Percentiles rank a stretch among this genome's conserved stretches.
These are phyloP conservation scores for Xerocomus spinulosus DNA, from an alignment of 768 basidiomycete species.

Conservation along the genomic window DNA sequence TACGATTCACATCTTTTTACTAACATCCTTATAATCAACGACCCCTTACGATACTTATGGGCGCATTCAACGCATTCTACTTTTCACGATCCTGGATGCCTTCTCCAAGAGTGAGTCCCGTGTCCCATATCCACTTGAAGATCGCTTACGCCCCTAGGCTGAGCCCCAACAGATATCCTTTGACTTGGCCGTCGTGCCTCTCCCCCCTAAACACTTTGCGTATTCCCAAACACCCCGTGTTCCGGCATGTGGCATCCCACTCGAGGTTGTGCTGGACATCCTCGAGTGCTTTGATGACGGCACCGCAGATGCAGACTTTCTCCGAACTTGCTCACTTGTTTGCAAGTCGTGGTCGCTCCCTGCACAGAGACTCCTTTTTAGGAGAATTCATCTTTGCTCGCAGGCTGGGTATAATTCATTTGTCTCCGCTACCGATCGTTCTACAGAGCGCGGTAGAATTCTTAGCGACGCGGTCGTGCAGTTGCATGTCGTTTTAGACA, in stretches of 20 bases:
- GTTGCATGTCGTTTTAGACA: constrained; percentile 57
- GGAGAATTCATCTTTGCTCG: constrained; percentile 49
- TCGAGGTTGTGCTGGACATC: constrained; percentile 60
- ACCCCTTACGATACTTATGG: constrained; percentile 23
- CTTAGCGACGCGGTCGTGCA: constrained; percentile 51
- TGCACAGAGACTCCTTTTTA: constrained; percentile 63
- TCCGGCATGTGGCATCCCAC: constrained; percentile 41
- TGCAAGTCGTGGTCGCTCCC: constrained; percentile 62
- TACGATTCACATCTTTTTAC: constrained; percentile 12
- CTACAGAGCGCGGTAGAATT: constrained; percentile 43
- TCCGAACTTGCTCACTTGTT: constrained; percentile 56
- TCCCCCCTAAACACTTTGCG: constrained; percentile 18
- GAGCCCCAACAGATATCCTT: constrained; percentile 38
- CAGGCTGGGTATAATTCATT: constrained; percentile 54
- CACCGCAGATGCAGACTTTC: constrained; percentile 37
- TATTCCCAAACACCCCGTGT: constrained; percentile 18
- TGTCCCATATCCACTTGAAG: neutral
- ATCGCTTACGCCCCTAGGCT: constrained; percentile 21
- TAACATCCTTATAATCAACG: constrained; percentile 22
- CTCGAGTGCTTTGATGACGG: constrained; percentile 48
- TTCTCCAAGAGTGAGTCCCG: constrained; percentile 23
- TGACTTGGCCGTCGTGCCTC: constrained; percentile 31
- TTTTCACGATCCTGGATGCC: constrained; percentile 18
- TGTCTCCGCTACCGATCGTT: constrained; percentile 43
- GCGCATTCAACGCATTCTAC: constrained; percentile 23